phyloP scores from a whole-genome alignment of 1,139 yeast species.

The Lodderomyces margitis region DNA sequence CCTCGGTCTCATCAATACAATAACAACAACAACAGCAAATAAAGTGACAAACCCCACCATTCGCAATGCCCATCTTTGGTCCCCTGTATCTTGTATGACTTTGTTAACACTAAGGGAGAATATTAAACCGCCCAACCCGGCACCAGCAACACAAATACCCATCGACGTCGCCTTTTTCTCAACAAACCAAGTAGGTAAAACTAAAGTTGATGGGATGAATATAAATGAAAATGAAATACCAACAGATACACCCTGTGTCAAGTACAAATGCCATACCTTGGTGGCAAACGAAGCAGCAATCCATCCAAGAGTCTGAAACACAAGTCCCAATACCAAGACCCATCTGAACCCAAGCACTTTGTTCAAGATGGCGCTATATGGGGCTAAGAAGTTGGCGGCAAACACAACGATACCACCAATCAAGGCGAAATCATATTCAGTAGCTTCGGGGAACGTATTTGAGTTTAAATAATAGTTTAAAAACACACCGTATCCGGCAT shows the following conservation, averaged over 20 bases:
- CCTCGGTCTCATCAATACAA: constrained; percentile 46
- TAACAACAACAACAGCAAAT: constrained; percentile 33
- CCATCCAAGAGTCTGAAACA: constrained; percentile 54
- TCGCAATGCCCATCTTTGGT: constrained; percentile 66
- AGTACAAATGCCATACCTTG: constrained; percentile 59
- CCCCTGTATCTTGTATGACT: constrained; percentile 48
- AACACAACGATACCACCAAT: constrained; percentile 66
- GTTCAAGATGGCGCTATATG: constrained; percentile 41
- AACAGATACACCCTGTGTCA: constrained; percentile 66
- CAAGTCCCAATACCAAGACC: constrained; percentile 47
- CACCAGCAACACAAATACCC: constrained; percentile 60
- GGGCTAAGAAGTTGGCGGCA: constrained; percentile 58
- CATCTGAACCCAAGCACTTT: constrained; percentile 34
- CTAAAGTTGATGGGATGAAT: constrained; percentile 56
- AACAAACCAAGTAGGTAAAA: constrained; percentile 64
- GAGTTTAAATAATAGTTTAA: constrained; percentile 51
- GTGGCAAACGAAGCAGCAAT: constrained; percentile 65
- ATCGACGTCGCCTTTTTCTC: constrained; percentile 56
- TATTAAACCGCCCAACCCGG: constrained; percentile 66
- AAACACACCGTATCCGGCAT: constrained; percentile 68
- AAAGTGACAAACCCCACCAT: constrained; percentile 53
- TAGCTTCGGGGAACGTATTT: constrained; percentile 55
- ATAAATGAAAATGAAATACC: constrained; percentile 62
- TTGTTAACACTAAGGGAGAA: constrained; percentile 50
- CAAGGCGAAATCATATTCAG: constrained; percentile 60